Conservation (phyloP, 2,329 filamentous ascomycete species). For the Macrophomina tecta region DNA sequence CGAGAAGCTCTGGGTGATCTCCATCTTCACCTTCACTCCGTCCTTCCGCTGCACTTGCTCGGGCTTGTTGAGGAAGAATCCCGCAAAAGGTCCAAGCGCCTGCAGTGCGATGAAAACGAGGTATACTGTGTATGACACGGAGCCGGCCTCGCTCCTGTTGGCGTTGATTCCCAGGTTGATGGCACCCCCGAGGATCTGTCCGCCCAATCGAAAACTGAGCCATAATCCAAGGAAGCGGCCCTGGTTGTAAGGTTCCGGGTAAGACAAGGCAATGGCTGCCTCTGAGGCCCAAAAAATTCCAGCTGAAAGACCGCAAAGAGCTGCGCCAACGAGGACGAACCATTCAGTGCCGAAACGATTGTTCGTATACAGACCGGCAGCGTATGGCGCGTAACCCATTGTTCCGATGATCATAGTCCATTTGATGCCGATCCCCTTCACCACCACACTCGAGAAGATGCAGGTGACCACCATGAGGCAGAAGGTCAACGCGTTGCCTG, state of each 20-base stretch:
- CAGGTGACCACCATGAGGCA: constrained; percentile 76
- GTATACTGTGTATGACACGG: constrained; percentile 73
- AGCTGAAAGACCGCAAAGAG: constrained; percentile 71
- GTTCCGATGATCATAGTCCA: constrained; percentile 74
- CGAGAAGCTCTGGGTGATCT: constrained; percentile 62
- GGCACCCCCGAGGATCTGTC: constrained; percentile 74
- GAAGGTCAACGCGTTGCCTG: constrained; percentile 74
- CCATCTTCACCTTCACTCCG: constrained; percentile 65
- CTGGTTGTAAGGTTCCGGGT: constrained; percentile 66
- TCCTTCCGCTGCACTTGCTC: constrained; percentile 69
- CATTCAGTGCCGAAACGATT: constrained; percentile 73
- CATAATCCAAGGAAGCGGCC: constrained; percentile 66
- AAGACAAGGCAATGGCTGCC: constrained; percentile 73
- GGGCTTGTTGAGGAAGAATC: constrained; percentile 66
- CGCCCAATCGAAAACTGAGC: constrained; percentile 66
- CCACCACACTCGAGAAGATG: constrained; percentile 67
- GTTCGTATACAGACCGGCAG: constrained; percentile 74
- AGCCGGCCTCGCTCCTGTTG: constrained; percentile 62
- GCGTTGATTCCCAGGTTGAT: constrained; percentile 73
- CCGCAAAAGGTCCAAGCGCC: constrained; percentile 68
- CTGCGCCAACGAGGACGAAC: constrained; percentile 72
- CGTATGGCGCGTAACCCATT: constrained; percentile 73
- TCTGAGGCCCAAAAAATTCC: constrained; percentile 80
- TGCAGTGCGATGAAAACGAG: constrained; percentile 75
- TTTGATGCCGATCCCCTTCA: constrained; percentile 73